Conservation (phyloP, 2,329 filamentous ascomycete species). For the Huntiella savannae region DNA sequence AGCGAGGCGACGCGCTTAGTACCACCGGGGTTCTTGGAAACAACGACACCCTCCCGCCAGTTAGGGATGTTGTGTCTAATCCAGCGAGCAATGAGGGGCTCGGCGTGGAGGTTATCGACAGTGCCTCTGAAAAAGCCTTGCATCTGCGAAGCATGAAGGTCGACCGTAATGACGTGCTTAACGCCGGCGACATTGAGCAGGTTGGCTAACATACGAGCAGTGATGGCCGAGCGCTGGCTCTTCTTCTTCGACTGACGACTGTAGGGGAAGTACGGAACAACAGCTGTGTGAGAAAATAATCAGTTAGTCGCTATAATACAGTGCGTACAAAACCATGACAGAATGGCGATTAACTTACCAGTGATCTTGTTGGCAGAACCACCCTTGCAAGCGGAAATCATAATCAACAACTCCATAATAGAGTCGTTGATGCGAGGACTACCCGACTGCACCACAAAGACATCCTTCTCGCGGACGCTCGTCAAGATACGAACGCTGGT, state of each 20-base stretch:
- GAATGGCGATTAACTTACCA: slow-evolving; percentile 36
- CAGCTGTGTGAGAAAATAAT: slow-evolving; percentile 31
- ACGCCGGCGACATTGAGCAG: slow-evolving; percentile 83
- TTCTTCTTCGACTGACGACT: slow-evolving; percentile 99
- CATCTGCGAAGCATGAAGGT: slow-evolving; percentile 95
- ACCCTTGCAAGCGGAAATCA: slow-evolving; percentile 97
- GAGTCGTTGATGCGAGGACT: slow-evolving; percentile 94
- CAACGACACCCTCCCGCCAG: slow-evolving; percentile 84
- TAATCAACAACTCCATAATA: slow-evolving; percentile 97
- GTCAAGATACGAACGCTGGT: slow-evolving; percentile 50
- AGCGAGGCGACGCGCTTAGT: slow-evolving; percentile 94
- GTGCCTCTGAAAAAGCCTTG: slow-evolving; percentile 97
- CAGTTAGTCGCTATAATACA: slow-evolving; percentile 2
- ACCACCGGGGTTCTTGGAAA: slow-evolving; percentile 94
- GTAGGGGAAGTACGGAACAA: slow-evolving; percentile 95
- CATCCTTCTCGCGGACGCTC: slow-evolving; percentile 88
- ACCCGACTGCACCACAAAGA: slow-evolving; percentile 95
- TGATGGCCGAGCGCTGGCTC: slow-evolving; percentile 87
- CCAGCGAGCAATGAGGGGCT: slow-evolving; percentile 89
- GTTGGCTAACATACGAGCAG: slow-evolving; percentile 91
- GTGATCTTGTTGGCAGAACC: slow-evolving; percentile 94
- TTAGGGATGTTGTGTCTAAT: slow-evolving; percentile 72
- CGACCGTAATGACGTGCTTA: slow-evolving; percentile 92
- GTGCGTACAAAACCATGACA: not conserved
- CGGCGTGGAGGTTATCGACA: slow-evolving; percentile 91